Conservation (phyloP, 495 filamentous ascomycete species). For the Cudoniella acicularis region DNA sequence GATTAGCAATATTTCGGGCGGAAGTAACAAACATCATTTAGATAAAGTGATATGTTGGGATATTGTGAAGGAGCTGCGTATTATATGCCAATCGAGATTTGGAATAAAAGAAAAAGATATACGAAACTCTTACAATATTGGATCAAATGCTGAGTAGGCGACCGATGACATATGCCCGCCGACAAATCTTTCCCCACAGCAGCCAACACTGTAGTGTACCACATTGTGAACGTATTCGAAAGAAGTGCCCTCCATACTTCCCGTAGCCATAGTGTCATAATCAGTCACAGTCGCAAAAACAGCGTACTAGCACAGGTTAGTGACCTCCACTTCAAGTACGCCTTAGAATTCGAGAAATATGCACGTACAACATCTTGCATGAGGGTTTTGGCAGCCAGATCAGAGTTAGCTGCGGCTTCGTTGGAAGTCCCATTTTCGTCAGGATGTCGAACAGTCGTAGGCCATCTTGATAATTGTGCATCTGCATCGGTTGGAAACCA, state of each 20-base stretch:
- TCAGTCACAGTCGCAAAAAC: conserved; percentile 33
- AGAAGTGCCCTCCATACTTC: conserved; percentile 32
- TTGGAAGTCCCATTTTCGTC: neutral
- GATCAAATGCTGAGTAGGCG: conserved; percentile 68
- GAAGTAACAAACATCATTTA: too few species aligned
- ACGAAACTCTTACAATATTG: conserved; percentile 55
- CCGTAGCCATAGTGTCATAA: conserved; percentile 54
- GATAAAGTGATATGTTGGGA: too few species aligned
- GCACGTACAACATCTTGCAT: conserved; percentile 1
- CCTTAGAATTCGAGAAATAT: too few species aligned
- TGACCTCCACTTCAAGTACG: too few species aligned
- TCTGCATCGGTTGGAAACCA: conserved; percentile 6
- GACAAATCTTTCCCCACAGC: conserved; percentile 10
- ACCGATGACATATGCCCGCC: conserved; percentile 64
- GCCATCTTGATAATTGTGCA: neutral
- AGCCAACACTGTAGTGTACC: conserved; percentile 50
- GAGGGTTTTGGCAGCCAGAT: neutral
- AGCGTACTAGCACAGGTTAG: too few species aligned
- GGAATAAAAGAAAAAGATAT: conserved; percentile 18
- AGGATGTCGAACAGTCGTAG: neutral
- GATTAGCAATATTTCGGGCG: too few species aligned
- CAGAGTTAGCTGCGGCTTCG: neutral
- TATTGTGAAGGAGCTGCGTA: too few species aligned
- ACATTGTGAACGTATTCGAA: conserved; percentile 61
- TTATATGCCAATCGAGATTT: too few species aligned